Conservation (phyloP, 306 rosid species). For the Casuarina glauca region DNA sequence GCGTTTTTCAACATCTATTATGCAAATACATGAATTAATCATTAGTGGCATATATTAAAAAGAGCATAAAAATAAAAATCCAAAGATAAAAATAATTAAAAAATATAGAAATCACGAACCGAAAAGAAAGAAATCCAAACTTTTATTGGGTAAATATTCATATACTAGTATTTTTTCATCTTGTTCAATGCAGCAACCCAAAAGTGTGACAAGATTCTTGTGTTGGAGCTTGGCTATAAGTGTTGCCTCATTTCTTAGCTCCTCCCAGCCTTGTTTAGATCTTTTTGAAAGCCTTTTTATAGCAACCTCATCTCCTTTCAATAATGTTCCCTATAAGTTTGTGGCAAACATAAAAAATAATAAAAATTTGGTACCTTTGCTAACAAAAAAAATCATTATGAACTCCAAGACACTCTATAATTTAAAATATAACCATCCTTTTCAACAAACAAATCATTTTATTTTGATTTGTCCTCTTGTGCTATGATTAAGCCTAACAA, state of each 20-base stretch:
- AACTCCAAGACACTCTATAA: no score
- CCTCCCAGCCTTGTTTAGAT: conserved; percentile 49
- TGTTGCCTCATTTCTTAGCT: conserved; percentile 30
- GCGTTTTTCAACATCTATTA: conserved; percentile 23
- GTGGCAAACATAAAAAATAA: no score
- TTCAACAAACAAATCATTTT: no score
- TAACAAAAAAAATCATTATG: background rate
- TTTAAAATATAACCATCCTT: no score
- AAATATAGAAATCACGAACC: background rate
- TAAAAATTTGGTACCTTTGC: no score
- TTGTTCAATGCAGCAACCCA: conserved; percentile 38
- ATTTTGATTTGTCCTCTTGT: no score
- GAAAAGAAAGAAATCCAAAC: no score
- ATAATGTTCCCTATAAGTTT: conserved; percentile 19
- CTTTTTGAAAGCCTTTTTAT: conserved; percentile 36
- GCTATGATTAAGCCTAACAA: no score
- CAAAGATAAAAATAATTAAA: background rate
- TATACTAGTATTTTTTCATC: conserved; percentile 29
- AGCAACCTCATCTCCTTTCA: conserved; percentile 24
- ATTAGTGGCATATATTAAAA: background rate
- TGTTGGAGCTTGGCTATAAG: conserved; percentile 47
- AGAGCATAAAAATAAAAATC: background rate
- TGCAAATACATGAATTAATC: background rate
- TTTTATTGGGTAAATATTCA: no score
- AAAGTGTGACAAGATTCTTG: conserved; percentile 39